A percentile compares a stretch with the other conserved stretches of the same genome.
phyloP scores from a whole-genome alignment of 164 flowering plant genomes.

The Piper betle region DNA sequence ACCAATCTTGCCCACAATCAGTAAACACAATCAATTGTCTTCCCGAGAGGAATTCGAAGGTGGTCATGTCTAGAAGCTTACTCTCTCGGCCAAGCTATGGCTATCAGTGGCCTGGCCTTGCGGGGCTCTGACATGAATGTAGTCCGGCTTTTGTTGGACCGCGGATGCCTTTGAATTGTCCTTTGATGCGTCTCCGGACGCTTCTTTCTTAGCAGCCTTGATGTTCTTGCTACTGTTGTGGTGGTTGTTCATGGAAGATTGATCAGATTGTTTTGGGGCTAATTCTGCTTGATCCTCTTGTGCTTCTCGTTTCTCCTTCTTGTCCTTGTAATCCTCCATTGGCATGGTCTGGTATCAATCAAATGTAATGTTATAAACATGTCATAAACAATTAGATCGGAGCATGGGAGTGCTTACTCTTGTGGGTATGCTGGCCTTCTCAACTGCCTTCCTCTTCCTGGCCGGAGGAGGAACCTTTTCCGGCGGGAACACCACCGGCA shows the following conservation, averaged over 20 bases:
- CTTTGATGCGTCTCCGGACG: slow-evolving; percentile 42
- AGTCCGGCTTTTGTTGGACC: slow-evolving; percentile 58
- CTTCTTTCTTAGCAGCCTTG: slow-evolving; percentile 17
- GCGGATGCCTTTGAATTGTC: slow-evolving; percentile 61
- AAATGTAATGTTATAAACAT: background rate
- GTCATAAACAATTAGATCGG: background rate
- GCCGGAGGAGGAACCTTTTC: background rate
- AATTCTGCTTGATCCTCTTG: slow-evolving; percentile 51
- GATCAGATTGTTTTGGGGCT: slow-evolving; percentile 21
- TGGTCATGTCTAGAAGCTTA: slow-evolving; percentile 14
- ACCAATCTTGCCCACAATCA: background rate
- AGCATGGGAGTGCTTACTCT: background rate
- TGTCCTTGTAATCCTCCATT: slow-evolving; percentile 36
- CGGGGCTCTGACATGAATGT: slow-evolving; percentile 91
- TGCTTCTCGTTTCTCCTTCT: slow-evolving; percentile 34
- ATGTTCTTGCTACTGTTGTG: background rate
- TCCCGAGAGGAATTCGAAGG: background rate
- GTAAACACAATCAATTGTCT: slow-evolving; percentile 1
- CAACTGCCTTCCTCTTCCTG: slow-evolving; percentile 15
- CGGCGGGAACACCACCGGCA: slow-evolving; percentile 6
- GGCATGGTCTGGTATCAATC: background rate
- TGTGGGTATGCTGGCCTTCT: slow-evolving; percentile 1
- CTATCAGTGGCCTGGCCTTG: slow-evolving; percentile 98
- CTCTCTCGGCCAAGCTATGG: slow-evolving; percentile 97
- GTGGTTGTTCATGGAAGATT: background rate